phyloP scores from a whole-genome alignment of 1,284 basidiomycete genomes.

The Pseudozyma tsukubaensis region DNA sequence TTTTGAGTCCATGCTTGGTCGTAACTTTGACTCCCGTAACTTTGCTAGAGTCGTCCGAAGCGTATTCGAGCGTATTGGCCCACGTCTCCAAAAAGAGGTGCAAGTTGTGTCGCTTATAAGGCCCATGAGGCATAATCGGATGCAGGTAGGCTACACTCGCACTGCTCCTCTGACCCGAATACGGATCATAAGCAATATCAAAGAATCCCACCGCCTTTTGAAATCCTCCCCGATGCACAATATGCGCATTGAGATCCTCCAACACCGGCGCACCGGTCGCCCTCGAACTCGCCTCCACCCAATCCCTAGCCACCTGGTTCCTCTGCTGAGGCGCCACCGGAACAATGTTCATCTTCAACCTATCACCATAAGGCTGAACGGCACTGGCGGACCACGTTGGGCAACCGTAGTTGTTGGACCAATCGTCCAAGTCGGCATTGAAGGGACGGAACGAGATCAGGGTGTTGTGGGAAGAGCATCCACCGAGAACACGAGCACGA shows the following conservation, averaged over 20 bases:
- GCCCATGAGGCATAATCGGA: constrained; percentile 68
- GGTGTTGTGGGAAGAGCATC: constrained; percentile 69
- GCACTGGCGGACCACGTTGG: constrained; percentile 60
- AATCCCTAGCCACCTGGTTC: constrained; percentile 67
- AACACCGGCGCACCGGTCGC: constrained; percentile 66
- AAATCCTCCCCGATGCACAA: constrained; percentile 63
- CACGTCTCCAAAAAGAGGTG: constrained; percentile 69
- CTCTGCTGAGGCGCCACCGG: constrained; percentile 68
- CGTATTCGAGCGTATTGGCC: constrained; percentile 60
- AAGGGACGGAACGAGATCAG: constrained; percentile 69
- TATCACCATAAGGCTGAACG: constrained; percentile 68
- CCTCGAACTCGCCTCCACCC: constrained; percentile 61
- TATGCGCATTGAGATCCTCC: constrained; percentile 66
- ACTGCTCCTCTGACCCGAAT: constrained; percentile 63
- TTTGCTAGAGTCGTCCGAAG: constrained; percentile 39
- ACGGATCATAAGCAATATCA: constrained; percentile 68
- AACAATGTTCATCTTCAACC: constrained; percentile 68
- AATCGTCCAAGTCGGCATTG: constrained; percentile 68
- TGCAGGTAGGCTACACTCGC: constrained; percentile 69
- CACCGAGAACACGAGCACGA: constrained; percentile 67
- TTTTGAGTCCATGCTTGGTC: constrained; percentile 57
- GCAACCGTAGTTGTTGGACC: constrained; percentile 65
- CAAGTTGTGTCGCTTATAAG: constrained; percentile 64
- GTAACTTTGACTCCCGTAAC: constrained; percentile 59
- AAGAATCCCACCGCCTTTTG: constrained; percentile 68